phyloP scores from a whole-genome alignment of 768 basidiomycete species.

The Calvatia gigantea region DNA sequence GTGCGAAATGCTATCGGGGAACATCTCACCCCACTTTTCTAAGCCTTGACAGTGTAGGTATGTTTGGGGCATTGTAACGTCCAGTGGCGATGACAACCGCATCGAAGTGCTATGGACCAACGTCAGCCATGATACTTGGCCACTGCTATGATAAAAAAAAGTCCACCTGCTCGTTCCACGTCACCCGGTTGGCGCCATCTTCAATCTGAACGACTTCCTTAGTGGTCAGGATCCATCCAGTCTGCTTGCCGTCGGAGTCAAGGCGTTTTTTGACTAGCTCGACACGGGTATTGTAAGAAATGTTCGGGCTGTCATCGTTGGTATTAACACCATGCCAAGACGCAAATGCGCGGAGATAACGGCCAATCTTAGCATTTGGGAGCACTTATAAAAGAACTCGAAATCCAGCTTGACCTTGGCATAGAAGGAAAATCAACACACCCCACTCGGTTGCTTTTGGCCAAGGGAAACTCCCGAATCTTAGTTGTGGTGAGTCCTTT shows the following conservation, averaged over 20 bases:
- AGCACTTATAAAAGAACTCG: slow-evolving; percentile 21
- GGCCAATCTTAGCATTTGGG: slow-evolving; percentile 28
- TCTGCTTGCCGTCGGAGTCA: slow-evolving; percentile 24
- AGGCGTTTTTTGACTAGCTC: slow-evolving; percentile 38
- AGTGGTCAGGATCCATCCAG: slow-evolving; percentile 32
- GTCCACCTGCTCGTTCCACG: slow-evolving; percentile 35
- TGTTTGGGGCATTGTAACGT: slow-evolving; percentile 30
- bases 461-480: slow-evolving; percentile 29
- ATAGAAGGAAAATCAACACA: slow-evolving; percentile 13
- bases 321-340: slow-evolving; percentile 38
- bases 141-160: not conserved
- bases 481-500: not conserved
- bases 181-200: slow-evolving; percentile 22
- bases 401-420: not conserved
- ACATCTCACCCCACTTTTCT: slow-evolving; percentile 29
- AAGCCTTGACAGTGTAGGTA: slow-evolving; percentile 31
- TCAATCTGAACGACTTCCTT: slow-evolving; percentile 24
- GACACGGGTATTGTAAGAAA: slow-evolving; percentile 46
- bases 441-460: slow-evolving; percentile 30
- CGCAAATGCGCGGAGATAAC: slow-evolving; percentile 39
- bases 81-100: slow-evolving; percentile 32
- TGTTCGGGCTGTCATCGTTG: slow-evolving; percentile 35
- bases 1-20: slow-evolving; percentile 32
- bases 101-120: slow-evolving; percentile 28
- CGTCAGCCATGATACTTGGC: slow-evolving; percentile 4